Conservation (phyloP, 139 green algal species). For the Chlorella sp. region DNA sequence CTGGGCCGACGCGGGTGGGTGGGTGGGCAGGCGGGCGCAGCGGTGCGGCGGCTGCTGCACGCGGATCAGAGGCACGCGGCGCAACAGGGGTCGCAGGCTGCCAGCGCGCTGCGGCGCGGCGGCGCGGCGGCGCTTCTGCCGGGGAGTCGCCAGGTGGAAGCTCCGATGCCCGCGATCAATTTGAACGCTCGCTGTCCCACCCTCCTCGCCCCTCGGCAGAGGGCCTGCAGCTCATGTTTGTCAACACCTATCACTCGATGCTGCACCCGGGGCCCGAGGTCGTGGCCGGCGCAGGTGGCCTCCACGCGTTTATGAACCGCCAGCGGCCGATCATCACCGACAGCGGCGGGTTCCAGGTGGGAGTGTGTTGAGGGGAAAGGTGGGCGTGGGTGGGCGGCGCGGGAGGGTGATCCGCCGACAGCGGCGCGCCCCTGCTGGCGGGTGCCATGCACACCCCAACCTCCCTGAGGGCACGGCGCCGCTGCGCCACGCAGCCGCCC, state of each 20-base stretch:
- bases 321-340: slow-evolving; percentile 57
- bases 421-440: neutral
- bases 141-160: neutral
- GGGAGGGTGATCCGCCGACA: neutral
- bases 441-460: too few relatives aligned
- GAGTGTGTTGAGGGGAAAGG: neutral
- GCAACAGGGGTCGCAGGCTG: neutral
- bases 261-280: slow-evolving; percentile 52
- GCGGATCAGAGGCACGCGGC: neutral
- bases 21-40: slow-evolving; percentile 2
- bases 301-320: slow-evolving; percentile 56
- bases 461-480: too few relatives aligned
- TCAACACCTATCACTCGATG: slow-evolving; percentile 62
- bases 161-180: too few relatives aligned
- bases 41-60: neutral
- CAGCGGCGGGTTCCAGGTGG: slow-evolving; percentile 53
- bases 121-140: too few relatives aligned
- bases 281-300: slow-evolving; percentile 42
- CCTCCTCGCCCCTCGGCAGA: slow-evolving; percentile 8
- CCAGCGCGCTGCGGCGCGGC: neutral
- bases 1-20: slow-evolving; percentile 26
- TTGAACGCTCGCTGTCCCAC: too few relatives aligned
- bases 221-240: slow-evolving; percentile 31
- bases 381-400: neutral
- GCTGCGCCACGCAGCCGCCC: too few relatives aligned